phyloP scores from a whole-genome alignment of 2,329 filamentous ascomycete species.

The Drechslerella dactyloides region DNA sequence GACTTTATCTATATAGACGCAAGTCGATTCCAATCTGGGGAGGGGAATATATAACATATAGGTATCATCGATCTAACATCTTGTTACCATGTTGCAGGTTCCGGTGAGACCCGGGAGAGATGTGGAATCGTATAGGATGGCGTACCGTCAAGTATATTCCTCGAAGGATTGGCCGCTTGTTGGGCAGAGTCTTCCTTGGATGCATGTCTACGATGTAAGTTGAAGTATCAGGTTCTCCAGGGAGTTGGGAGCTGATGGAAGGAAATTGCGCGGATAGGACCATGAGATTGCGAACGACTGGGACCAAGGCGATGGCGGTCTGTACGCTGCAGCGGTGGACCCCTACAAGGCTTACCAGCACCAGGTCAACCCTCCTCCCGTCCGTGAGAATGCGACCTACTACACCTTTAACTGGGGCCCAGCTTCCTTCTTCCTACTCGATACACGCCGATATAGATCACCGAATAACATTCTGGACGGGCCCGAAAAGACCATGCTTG shows the following conservation, averaged over 20 bases:
- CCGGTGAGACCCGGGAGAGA: conserved; percentile 40
- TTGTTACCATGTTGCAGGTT: conserved; percentile 22
- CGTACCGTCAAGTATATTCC: conserved; percentile 90
- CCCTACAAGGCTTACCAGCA: conserved; percentile 88
- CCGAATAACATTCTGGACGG: conserved; percentile 67
- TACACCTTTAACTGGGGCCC: conserved; percentile 90
- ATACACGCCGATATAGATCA: conserved; percentile 78
- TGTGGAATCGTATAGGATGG: conserved; percentile 43
- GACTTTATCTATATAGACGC: conserved; percentile 94
- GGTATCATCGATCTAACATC: background rate
- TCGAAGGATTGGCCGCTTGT: conserved; percentile 87
- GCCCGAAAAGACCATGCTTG: conserved; percentile 83
- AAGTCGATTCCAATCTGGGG: background rate
- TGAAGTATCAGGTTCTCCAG: background rate
- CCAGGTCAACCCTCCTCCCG: conserved; percentile 77
- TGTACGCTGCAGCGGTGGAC: conserved; percentile 79
- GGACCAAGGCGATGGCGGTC: conserved; percentile 78
- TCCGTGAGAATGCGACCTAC: conserved; percentile 74
- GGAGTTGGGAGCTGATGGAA: too few relatives aligned
- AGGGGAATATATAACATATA: background rate
- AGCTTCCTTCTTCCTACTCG: conserved; percentile 91
- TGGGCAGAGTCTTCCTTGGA: conserved; percentile 85
- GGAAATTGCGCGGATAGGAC: conserved; percentile 64
- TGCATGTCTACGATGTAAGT: conserved; percentile 79
- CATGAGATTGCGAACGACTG: conserved; percentile 97